Base-by-base conservation (phyloP, 2,329 filamentous ascomycete genomes). In the Fusarium sp. region DNA sequence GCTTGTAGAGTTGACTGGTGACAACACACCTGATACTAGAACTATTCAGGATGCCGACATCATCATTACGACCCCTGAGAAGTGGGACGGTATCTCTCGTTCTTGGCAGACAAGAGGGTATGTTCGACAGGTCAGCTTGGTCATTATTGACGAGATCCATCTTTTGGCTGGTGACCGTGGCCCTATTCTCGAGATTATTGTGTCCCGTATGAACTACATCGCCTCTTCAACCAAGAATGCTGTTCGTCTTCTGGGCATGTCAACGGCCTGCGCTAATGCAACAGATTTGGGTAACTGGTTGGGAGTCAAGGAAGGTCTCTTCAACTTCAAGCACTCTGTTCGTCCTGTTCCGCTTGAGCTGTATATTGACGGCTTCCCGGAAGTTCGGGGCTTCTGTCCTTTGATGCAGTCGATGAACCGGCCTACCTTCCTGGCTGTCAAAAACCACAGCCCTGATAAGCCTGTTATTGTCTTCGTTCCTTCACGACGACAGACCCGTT, bases 381-480 rank as follows among this genome's bases (percentile, higher is more conserved):
- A 98, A 76, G 91, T 96, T 71, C 88, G 95, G 62, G 96, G 96
- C 1, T 99, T 99, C 82, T 98, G 95, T 74, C 94, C 96, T 1
- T 81, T 99, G 70, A 99, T 99, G 96, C 95, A 98, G 80, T 97
- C 94, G 1, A 99, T 99, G 96, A 99, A 99, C 76, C 88, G 96
- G 8, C 96, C 96, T 3, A 97, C 96, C 0, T 99, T 98, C 80
- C 83, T 98, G 33, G 96, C 96, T 1, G 96, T 99, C 79, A 97
- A 99, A 79, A 93, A 91, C 12, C 97, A 99, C 80, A 97, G 94
- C 41, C 96, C 97, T 1, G 91, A 94, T 54, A 98, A 99, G 79
- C 96, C 96, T 0, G 96, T 98, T 10, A 99, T 99, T 77, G 96
- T 99, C 1, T 99, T 99, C 74, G 96, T 99, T 8, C 94, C 96